Conservation (phyloP, 345 rosid genomes). For the Noccaea caerulescens region DNA sequence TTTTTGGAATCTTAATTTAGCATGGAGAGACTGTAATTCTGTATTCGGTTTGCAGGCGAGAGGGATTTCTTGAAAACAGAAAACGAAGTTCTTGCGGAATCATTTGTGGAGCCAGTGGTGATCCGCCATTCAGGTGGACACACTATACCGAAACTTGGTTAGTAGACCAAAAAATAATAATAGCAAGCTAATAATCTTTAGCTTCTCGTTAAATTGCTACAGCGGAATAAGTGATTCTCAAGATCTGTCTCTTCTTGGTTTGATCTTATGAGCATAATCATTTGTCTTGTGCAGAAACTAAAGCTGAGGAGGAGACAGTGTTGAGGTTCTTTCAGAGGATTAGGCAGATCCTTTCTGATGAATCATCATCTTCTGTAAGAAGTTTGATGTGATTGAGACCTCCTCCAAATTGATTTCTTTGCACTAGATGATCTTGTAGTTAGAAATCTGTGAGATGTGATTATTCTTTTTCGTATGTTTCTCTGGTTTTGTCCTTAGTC, state of each 20-base stretch:
- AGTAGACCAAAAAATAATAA: not conserved
- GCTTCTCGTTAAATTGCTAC: not conserved
- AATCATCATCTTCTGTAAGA: slow-evolving; percentile 9
- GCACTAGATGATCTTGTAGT: slow-evolving; percentile 6
- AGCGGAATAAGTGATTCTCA: not conserved
- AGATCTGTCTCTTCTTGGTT: slow-evolving; percentile 15
- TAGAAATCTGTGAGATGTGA: slow-evolving; percentile 2
- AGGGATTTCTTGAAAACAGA: slow-evolving; percentile 50
- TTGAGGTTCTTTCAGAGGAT: slow-evolving; percentile 45
- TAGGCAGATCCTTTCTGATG: slow-evolving; percentile 36
- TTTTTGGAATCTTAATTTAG: not conserved
- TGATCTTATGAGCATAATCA: slow-evolving; percentile 1
- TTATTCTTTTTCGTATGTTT: not conserved
- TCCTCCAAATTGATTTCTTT: not conserved
- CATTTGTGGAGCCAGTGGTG: slow-evolving; percentile 62
- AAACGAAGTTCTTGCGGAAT: slow-evolving; percentile 46
- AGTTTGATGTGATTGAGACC: slow-evolving; percentile 35
- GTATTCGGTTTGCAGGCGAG: slow-evolving; percentile 50
- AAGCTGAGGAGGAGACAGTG: slow-evolving; percentile 41
- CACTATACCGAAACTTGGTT: slow-evolving; percentile 57
- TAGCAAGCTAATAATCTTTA: not conserved
- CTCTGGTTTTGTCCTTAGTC: not conserved
- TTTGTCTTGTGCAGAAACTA: slow-evolving; percentile 40
- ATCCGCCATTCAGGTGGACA: slow-evolving; percentile 57
- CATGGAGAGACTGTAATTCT: not conserved